Conservation (phyloP, 495 filamentous ascomycete species). For the Hypoxylon rickii region DNA sequence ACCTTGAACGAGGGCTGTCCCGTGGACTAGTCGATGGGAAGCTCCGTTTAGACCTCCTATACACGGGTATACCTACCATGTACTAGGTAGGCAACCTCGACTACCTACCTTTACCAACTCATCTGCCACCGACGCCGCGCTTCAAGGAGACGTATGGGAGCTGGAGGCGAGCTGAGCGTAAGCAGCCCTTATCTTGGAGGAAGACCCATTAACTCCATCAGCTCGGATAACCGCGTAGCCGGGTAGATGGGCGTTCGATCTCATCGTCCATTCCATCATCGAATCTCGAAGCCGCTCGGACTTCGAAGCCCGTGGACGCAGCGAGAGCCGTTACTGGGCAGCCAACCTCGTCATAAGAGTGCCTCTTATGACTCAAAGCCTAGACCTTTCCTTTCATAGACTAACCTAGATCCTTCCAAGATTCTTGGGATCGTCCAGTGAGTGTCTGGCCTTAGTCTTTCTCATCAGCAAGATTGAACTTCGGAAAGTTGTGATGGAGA, state of each 20-base stretch:
- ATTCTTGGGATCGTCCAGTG: no score
- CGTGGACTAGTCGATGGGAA: neutral
- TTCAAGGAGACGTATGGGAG: neutral
- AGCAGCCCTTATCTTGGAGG: constrained; percentile 11
- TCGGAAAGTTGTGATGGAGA: no score
- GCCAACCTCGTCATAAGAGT: neutral
- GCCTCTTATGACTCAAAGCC: neutral
- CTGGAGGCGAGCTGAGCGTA: constrained; percentile 9
- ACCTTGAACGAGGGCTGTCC: neutral
- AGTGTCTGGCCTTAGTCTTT: no score
- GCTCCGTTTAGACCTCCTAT: neutral
- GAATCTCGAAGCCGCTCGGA: neutral
- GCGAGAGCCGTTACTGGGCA: neutral
- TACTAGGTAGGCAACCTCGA: neutral
- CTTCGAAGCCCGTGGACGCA: neutral
- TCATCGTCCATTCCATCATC: neutral
- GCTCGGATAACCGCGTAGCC: neutral
- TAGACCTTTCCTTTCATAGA: neutral
- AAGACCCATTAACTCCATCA: neutral
- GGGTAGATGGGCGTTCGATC: neutral
- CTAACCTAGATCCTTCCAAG: neutral
- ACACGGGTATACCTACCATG: neutral
- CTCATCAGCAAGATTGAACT: no score
- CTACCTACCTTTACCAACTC: neutral
- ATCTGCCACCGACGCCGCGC: no score